Base-by-base conservation (phyloP, 768 basidiomycete genomes). In the Mycena indigotica region DNA sequence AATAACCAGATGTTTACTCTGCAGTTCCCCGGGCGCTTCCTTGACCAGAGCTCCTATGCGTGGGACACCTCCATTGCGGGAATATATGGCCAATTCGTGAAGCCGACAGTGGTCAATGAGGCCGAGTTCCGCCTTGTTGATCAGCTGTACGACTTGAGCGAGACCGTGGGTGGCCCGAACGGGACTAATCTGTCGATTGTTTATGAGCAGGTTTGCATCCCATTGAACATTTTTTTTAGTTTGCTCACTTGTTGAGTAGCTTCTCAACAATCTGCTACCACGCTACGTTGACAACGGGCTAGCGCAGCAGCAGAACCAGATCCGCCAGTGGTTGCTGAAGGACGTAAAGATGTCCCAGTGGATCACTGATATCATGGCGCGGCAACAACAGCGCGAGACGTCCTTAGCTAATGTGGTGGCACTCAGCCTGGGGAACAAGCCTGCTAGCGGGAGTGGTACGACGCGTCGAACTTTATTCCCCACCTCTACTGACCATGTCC, bases 61-160 rank as follows among this genome's bases (percentile, higher is more conserved):
- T 70, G 68, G 67, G 65, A 69, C 39, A 66, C 66, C 10, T 52
- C 52, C 4, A 45, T 21, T 13, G 67, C 68, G 4, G 69, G 69
- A 1, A 61, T 67, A 19, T 70, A 70, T 54, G 67, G 68, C 13
- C 67, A 66, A 38, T 69, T 70, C 55, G 50, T 67, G 48, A 70
- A 70, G 54, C 69, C 69, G 2, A 65, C 64, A 1, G 66, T 58
- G 1, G 69, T 70, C 28, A 70, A 67, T 52, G 68, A 70, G 53
- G 60, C 65, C 46, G 69, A 70, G 45, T 70, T 70, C 48, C 52
- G 68, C 4, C 64, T 70, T 13, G 67, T 66, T 2, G 69, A 70
- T 44, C 66, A 70, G 54, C 58, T 70, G 3, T 69, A 66, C 52
- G 67, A 70, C 49, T 44, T 68, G 13, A 57, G 54, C 4, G 44